phyloP scores from a whole-genome alignment of 179 eudicot species.

The Corrigiola litoralis region DNA sequence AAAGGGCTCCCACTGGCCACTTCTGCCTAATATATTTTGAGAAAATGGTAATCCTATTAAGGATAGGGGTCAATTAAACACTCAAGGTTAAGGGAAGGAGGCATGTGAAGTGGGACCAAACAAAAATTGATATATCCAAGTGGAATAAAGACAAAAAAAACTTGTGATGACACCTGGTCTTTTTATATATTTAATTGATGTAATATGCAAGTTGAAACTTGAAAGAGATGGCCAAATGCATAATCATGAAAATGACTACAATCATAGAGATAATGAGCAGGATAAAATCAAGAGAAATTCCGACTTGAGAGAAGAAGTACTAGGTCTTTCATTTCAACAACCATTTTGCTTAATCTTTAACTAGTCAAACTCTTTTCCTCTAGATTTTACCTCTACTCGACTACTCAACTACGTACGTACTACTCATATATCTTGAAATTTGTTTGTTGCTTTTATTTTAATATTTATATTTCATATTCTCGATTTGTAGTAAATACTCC shows the following conservation, averaged over 20 bases:
- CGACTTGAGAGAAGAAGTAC: not conserved
- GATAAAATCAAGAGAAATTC: constrained; percentile 7
- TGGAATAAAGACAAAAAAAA: constrained; percentile 24
- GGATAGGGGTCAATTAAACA: constrained; percentile 20
- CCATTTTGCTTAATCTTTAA: not conserved
- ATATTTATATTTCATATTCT: no score
- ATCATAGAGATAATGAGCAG: not conserved
- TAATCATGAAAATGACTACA: constrained; percentile 8
- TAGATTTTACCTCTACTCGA: no score
- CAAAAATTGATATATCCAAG: constrained; percentile 23
- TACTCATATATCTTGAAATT: no score
- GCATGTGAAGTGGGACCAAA: constrained; percentile 29
- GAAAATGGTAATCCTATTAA: not conserved
- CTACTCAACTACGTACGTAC: no score
- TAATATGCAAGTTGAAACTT: constrained; percentile 16
- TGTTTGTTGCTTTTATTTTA: no score
- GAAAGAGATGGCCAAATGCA: constrained; percentile 16
- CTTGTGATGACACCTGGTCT: constrained; percentile 1
- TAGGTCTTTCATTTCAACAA: not conserved
- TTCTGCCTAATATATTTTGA: not conserved
- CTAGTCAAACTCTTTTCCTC: no score
- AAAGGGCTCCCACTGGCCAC: not conserved
- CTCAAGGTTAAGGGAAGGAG: not conserved
- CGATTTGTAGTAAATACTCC: no score
- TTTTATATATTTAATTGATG: constrained; percentile 9